Evolutionary conservation across 75 land plant genomes (phyloP).

Genomic region (Pinus taeda): DNA sequence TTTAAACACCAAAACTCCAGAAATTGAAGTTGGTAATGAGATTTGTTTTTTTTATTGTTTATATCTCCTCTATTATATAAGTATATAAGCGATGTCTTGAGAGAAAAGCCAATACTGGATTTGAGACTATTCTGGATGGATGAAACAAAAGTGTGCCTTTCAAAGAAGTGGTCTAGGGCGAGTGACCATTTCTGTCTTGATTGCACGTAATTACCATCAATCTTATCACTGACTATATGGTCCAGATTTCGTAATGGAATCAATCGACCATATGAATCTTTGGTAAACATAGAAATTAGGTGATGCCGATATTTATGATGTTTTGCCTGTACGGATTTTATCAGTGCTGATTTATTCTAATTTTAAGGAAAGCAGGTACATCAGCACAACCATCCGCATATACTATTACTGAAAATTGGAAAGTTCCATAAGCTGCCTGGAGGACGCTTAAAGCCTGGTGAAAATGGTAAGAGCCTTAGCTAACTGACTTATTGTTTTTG

Average conservation of each 20-base stretch:
- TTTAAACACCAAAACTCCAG: no score
- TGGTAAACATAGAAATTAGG: neutral
- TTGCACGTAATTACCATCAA: neutral
- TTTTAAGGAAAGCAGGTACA: slow-evolving; percentile 61
- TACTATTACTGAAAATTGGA: slow-evolving; percentile 90
- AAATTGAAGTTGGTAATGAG: no score
- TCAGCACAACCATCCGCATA: slow-evolving; percentile 98
- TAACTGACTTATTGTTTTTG: neutral
- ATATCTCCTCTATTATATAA: no score
- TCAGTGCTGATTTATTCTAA: neutral
- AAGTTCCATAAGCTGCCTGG: slow-evolving; percentile 98
- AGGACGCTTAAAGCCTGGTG: slow-evolving; percentile 95
- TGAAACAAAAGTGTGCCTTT: neutral
- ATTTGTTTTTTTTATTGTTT: no score
- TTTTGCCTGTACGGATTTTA: neutral
- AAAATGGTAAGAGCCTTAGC: slow-evolving; percentile 63
- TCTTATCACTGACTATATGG: neutral
- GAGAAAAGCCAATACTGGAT: neutral
- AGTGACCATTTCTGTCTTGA: neutral
- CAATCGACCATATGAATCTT: neutral
- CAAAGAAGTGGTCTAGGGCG: neutral
- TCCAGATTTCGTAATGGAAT: neutral
- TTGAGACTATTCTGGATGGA: neutral
- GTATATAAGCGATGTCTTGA: neutral
- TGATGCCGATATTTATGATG: neutral